phyloP scores from a whole-genome alignment of 371 early-diverging fungal species.

The Cokeromyces recurvatus region DNA sequence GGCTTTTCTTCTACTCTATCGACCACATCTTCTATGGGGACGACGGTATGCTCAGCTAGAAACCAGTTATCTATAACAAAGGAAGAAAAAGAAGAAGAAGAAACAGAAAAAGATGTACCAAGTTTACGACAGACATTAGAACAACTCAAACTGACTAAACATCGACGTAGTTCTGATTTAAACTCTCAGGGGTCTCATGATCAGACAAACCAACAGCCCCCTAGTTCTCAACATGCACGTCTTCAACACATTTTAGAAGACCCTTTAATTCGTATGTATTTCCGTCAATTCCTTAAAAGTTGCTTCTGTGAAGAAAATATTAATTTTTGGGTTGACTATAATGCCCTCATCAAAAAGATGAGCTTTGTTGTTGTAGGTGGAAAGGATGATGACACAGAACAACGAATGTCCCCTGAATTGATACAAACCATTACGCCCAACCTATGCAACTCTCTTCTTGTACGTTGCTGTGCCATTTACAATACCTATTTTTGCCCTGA shows the following conservation, averaged over 20 bases:
- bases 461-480: conserved; percentile 50
- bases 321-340: conserved; percentile 54
- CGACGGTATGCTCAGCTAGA: too few species aligned
- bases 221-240: conserved; percentile 17
- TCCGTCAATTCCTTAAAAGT: conserved; percentile 55
- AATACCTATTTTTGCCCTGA: conserved; percentile 51
- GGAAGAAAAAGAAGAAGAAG: too few species aligned
- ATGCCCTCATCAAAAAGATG: conserved; percentile 23
- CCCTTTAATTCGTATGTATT: conserved; percentile 47
- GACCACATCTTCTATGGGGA: conserved; percentile 1
- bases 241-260: conserved; percentile 56
- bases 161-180: too few species aligned
- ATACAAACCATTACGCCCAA: too few species aligned
- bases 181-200: too few species aligned
- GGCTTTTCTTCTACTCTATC: conserved; percentile 10
- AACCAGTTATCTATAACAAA: too few species aligned
- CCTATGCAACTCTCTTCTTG: conserved; percentile 19
- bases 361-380: conserved; percentile 5
- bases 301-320: conserved; percentile 65
- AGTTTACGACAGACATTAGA: too few species aligned
- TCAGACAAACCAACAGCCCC: too few species aligned
- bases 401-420: too few species aligned
- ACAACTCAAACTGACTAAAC: too few species aligned
- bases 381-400: conserved; percentile 10
- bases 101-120: too few species aligned